These are phyloP conservation scores for Phytophthora pseudosyringae DNA, from an alignment of 352 stramenopile species.

Conservation along the genomic window DNA sequence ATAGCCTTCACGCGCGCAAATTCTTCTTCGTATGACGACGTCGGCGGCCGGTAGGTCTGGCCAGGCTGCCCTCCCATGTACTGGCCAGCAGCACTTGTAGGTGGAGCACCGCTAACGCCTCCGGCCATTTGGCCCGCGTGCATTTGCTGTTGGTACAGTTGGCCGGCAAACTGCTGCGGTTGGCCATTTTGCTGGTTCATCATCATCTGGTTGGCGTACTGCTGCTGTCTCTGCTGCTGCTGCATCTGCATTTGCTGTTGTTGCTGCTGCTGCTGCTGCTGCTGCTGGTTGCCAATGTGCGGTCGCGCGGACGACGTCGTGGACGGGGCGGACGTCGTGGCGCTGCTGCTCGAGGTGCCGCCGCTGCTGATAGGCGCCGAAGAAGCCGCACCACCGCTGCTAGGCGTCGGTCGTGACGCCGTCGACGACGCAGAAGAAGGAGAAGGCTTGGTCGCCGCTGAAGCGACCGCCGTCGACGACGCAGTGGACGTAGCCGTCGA, in stretches of 20 bases:
- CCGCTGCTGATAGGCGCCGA: slow-evolving; percentile 17
- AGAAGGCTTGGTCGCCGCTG: slow-evolving; percentile 17
- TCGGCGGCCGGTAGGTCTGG: slow-evolving; percentile 62
- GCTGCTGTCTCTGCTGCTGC: slow-evolving; percentile 57
- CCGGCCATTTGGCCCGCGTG: slow-evolving; percentile 44
- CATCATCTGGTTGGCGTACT: slow-evolving; percentile 81
- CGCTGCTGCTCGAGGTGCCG: slow-evolving; percentile 21
- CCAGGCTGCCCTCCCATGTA: slow-evolving; percentile 67
- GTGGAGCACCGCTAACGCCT: slow-evolving; percentile 38
- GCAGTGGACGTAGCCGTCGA: slow-evolving; percentile 25
- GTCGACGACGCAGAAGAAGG: slow-evolving; percentile 17
- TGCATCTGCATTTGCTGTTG: slow-evolving; percentile 49
- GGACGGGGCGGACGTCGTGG: slow-evolving; percentile 39
- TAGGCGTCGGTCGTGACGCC: background rate
- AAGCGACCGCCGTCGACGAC: slow-evolving; percentile 13
- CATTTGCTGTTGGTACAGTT: slow-evolving; percentile 63
- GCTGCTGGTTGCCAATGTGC: slow-evolving; percentile 65
- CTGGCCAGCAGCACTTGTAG: slow-evolving; percentile 48
- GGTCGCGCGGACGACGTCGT: slow-evolving; percentile 70
- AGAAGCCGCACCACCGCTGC: slow-evolving; percentile 11
- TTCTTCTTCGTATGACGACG: slow-evolving; percentile 86
- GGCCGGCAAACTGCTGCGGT: slow-evolving; percentile 46
- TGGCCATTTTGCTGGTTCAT: slow-evolving; percentile 60
- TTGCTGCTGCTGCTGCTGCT: slow-evolving; percentile 50
- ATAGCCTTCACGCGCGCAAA: slow-evolving; percentile 89